Conservation (phyloP, 192 early-diverging fungal genomes). For the Backusella westeae region DNA sequence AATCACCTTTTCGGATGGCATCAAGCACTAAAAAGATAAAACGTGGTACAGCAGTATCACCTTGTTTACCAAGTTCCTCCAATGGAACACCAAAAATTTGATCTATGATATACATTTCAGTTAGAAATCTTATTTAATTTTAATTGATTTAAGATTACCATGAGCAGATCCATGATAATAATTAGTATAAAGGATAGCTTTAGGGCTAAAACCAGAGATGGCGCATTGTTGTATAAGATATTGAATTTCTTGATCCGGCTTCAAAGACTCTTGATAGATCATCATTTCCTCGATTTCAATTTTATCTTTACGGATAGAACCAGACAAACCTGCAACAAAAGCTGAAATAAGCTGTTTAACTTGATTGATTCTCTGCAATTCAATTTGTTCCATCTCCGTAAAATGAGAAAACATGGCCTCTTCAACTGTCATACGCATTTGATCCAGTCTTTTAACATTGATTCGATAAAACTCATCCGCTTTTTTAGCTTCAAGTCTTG, state of each 20-base stretch:
- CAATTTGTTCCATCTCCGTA: slow-evolving; percentile 50
- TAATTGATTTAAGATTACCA: slow-evolving; percentile 30
- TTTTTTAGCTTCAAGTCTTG: slow-evolving; percentile 58
- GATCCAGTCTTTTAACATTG: slow-evolving; percentile 61
- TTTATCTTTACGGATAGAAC: slow-evolving; percentile 46
- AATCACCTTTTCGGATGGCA: slow-evolving; percentile 52
- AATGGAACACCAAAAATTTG: slow-evolving; percentile 77
- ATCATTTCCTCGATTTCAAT: slow-evolving; percentile 59
- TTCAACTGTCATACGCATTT: slow-evolving; percentile 65
- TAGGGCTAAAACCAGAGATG: slow-evolving; percentile 63
- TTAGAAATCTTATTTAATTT: background rate
- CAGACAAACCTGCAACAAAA: slow-evolving; percentile 45
- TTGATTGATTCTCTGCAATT: slow-evolving; percentile 40
- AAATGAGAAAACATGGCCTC: slow-evolving; percentile 61
- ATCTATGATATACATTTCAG: slow-evolving; percentile 36
- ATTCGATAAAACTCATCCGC: slow-evolving; percentile 64
- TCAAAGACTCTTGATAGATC: slow-evolving; percentile 65
- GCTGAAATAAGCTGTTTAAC: slow-evolving; percentile 41
- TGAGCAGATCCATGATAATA: slow-evolving; percentile 64
- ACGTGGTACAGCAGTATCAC: slow-evolving; percentile 57
- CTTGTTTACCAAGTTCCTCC: slow-evolving; percentile 61
- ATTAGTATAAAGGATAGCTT: slow-evolving; percentile 68
- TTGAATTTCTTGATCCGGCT: slow-evolving; percentile 75
- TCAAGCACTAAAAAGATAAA: slow-evolving; percentile 59
- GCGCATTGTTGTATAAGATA: slow-evolving; percentile 73